Evolutionary conservation across 2,329 filamentous ascomycete genomes (phyloP), one percentile per base, ranked within the genome.

Genomic region (Neoascochyta sp.): DNA sequence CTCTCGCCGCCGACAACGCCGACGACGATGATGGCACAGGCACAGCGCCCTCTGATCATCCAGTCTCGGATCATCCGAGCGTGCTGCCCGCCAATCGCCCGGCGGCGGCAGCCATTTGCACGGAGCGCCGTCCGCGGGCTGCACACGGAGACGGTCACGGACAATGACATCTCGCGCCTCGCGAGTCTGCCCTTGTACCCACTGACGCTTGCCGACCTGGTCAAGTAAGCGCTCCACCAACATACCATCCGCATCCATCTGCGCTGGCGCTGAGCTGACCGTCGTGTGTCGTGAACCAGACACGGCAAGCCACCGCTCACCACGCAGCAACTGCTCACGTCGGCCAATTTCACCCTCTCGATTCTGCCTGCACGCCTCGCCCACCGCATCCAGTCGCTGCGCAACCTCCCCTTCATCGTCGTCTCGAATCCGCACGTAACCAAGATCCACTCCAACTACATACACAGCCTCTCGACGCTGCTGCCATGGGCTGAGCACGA

Each of bases 351-450:
- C 68, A 94, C 92, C 9, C 82, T 96, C 45, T 86, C 83, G 16
- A 83, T 95, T 30, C 80, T 96, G 7, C 92, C 92, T 9, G 85
- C 92, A 27, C 86, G 92, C 20, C 80, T 98, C 15, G 92, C 92
- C 15, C 87, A 93, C 60, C 86, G 92, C 34, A 94, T 98, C 44
- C 86, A 95, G 62, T 87, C 88, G 23, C 73, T 98, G 11, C 83
- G 89, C 43, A 95, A 94, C 59, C 78, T 98, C 7, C 92, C 92
- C 0, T 98, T 90, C 64, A 96, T 98, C 44, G 90, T 98, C 32
- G 92, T 98, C 15, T 89, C 90, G n/a, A 96, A 98, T 60, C 86
- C 88, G 1, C 87, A 95, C 60, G 88, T 98, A 48, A 85, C 83
- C 15, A 82, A 83, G 52, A 98, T 98, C 45, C 95, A 96, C 71